Base-by-base conservation (phyloP, 108 stramenopile genomes). In the Skeletonema costatum region DNA sequence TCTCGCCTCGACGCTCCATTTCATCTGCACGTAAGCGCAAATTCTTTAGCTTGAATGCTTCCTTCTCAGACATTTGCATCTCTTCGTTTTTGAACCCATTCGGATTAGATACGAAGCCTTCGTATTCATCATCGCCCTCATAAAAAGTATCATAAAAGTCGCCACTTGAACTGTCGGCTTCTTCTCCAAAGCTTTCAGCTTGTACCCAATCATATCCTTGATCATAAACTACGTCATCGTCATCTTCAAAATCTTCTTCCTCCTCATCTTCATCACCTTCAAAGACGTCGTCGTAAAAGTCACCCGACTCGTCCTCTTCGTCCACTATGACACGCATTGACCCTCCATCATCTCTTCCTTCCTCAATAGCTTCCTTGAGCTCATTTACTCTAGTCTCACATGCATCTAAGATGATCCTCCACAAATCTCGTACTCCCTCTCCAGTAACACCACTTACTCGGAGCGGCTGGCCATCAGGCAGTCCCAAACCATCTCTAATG, bases 141-240 rank as follows among this genome's bases (percentile, higher is more conserved):
- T 75, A 73, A 0, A 38, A 64, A 36, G 74, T 72, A 14, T 83
- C 74, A 29, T 71, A 78, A 53, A 73, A 76, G 64, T 67, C 51
- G n/a, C 74, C 85, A 33, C 73, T 81, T 60, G 21, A 62, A 17
- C 48, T 73, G 21, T 68, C 67, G 0, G 44, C 71, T 25, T 39
- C 36, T 33, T 81, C 80, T 60, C 75, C 67, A 50, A 73, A 75
- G 5, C 50, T 77, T 17, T 59, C 42, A 67, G 76, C 81, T 17
- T 93, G 88, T 32, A 91, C 78, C 93, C 93, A 94, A 68, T 94
- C 93, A 50, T 89, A 92, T 42, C 93, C 93, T 67, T 91, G 89
- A 71, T 83, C 87, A 74, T 93, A 93, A 10, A 59, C 72, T 50
- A 91, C 56, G 62, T 93, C 89, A 51, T 85, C 88, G 19, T 44